phyloP scores from a whole-genome alignment of 305 asterid genomes.

The Rubia occidens region DNA sequence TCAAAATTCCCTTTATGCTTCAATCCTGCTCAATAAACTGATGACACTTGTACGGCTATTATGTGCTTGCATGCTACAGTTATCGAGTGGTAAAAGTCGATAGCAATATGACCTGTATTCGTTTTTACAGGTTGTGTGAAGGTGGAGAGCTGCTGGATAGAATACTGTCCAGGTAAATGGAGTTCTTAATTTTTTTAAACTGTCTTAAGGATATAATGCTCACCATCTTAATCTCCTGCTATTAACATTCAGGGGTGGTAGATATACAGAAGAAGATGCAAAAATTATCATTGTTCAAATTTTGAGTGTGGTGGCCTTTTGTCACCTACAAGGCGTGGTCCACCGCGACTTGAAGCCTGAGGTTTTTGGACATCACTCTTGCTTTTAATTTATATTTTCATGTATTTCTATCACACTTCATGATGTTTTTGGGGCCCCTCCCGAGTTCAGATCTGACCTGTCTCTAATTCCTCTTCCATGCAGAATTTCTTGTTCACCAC shows the following conservation, averaged over 20 bases:
- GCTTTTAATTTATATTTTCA: neutral
- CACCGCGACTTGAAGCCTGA: conserved; percentile 98
- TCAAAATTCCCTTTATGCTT: neutral
- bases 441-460: conserved; percentile 3
- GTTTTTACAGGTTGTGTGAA: conserved; percentile 69
- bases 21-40: neutral
- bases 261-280: conserved; percentile 85
- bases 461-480: conserved; percentile 18
- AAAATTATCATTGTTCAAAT: conserved; percentile 74
- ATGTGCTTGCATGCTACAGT: neutral
- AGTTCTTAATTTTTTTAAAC: neutral
- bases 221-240: conserved; percentile 9
- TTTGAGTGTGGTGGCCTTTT: conserved; percentile 78
- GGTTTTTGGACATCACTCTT: conserved; percentile 30
- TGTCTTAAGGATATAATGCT: conserved; percentile 1
- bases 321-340: conserved; percentile 95
- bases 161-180: conserved; percentile 66
- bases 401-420: conserved; percentile 1
- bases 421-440: neutral
- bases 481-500: conserved; percentile 86
- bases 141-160: conserved; percentile 92
- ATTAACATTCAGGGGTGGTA: conserved; percentile 67
- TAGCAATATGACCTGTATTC: conserved; percentile 13
- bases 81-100: conserved; percentile 4
- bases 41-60: neutral